Base-by-base conservation (phyloP, 192 early-diverging fungal genomes). In the Podila minutissima region DNA sequence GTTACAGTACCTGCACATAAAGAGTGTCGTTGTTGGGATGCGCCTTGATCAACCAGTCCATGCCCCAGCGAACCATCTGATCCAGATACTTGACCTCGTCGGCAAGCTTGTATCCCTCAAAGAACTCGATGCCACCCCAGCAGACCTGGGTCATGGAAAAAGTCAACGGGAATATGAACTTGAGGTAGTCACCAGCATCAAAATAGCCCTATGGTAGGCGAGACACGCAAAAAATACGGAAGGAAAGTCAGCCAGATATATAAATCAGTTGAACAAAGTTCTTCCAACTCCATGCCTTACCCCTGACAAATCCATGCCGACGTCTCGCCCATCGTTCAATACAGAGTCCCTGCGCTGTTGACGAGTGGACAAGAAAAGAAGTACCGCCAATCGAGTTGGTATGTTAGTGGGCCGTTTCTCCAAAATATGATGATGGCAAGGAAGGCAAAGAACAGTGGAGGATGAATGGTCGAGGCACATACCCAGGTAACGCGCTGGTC, bases 141-240 rank as follows among this genome's bases (percentile, higher is more conserved):
- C 86, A 71, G 8, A 86, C 64, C 41, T 85, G 67, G 20, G 86
- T 53, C 59, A 91, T 37, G 8, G 86, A 66, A 32, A 89, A 83
- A 0, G 88, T 85, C 51, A 91, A 63, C 37, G 90, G 90, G n/a
- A 89, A 83, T n/a, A 86, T 86, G 59, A 91, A 91, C 69, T 90
- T 91, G 32, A 91, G 37, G 51, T 90, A 88, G 66, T 91, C 90
- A 26, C 89, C 86, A 17, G 86, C 86, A 66, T 87, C 86, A 67
- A 74, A 87, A 59, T 85, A 87, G 4, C 85, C 84, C 74, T 83
- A 65, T 28, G 9, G 9, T 50, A 22, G 9, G 2, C n/a, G 64
- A 51, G 15, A n/a, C n/a, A 26, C 11, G 62, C 10, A 12, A 29
- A 41, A 41, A 35, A 53, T 58, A 26, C 26, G 22, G 61, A 29